These are phyloP conservation scores for Crithidia bombi DNA, from an alignment of 208 protist species.

Conservation along the genomic window DNA sequence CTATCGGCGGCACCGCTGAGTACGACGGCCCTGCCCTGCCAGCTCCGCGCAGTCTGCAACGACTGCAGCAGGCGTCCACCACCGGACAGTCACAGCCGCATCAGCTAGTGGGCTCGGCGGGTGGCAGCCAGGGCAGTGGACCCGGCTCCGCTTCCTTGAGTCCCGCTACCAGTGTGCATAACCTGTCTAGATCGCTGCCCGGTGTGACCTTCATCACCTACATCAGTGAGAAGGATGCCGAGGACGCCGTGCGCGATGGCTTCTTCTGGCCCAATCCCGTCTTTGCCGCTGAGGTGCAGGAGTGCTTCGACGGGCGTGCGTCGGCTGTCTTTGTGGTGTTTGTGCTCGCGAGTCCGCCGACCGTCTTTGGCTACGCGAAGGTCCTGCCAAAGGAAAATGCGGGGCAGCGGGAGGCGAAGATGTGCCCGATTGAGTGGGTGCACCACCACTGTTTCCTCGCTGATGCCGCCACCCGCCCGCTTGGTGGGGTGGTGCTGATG, in stretches of 20 bases:
- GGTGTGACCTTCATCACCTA: slow-evolving; percentile 46
- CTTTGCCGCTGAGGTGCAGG: slow-evolving; percentile 49
- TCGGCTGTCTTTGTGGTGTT: slow-evolving; percentile 44
- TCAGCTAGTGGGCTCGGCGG: neutral
- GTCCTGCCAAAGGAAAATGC: slow-evolving; percentile 32
- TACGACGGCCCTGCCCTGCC: slow-evolving; percentile 25
- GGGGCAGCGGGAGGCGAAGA: slow-evolving; percentile 16
- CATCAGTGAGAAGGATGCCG: slow-evolving; percentile 51
- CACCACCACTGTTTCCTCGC: slow-evolving; percentile 54
- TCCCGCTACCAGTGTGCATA: slow-evolving; percentile 16
- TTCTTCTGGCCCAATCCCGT: slow-evolving; percentile 47
- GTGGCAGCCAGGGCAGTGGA: neutral
- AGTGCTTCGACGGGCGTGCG: slow-evolving; percentile 39
- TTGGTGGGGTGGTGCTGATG: slow-evolving; percentile 43
- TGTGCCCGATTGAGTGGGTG: slow-evolving; percentile 66
- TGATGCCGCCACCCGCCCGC: slow-evolving; percentile 35
- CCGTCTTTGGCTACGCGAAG: slow-evolving; percentile 65
- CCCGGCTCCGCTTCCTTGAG: slow-evolving; percentile 9
- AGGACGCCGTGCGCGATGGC: slow-evolving; percentile 51
- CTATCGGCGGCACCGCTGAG: slow-evolving; percentile 28
- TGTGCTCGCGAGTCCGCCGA: slow-evolving; percentile 40
- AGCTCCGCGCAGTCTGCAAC: slow-evolving; percentile 30
- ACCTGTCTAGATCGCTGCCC: slow-evolving; percentile 16
- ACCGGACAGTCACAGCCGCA: neutral
- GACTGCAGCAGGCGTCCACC: slow-evolving; percentile 13